Evolutionary conservation across 176 grass and related monocot species (phyloP).

Genomic region (Pontederia paniculata): DNA sequence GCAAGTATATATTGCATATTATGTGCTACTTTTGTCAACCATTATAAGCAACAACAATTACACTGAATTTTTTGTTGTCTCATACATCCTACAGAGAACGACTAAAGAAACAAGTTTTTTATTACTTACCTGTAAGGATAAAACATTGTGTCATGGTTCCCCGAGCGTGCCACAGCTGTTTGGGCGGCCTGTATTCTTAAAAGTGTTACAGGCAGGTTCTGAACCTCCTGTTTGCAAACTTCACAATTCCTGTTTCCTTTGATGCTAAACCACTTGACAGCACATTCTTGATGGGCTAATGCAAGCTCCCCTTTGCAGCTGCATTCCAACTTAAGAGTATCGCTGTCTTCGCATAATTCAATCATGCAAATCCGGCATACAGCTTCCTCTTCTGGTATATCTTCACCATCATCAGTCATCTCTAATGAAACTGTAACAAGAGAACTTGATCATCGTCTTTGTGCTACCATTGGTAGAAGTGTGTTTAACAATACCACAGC

Average conservation of each 20-base stretch:
- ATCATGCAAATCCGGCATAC: slow-evolving; percentile 91
- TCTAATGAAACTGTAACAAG: slow-evolving; percentile 21
- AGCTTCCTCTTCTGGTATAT: slow-evolving; percentile 83
- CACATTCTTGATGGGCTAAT: slow-evolving; percentile 63
- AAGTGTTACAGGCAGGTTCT: slow-evolving; percentile 82
- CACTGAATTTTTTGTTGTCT: too few relatives aligned
- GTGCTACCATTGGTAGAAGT: too few relatives aligned
- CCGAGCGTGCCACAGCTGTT: not conserved
- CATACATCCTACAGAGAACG: too few relatives aligned
- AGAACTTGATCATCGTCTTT: slow-evolving; percentile 19
- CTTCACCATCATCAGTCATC: slow-evolving; percentile 30
- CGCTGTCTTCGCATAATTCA: slow-evolving; percentile 58
- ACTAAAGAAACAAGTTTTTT: not conserved
- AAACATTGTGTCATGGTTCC: not conserved
- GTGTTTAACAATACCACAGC: too few relatives aligned
- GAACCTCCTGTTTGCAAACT: slow-evolving; percentile 69
- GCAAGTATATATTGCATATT: not conserved
- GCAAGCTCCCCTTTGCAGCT: slow-evolving; percentile 80
- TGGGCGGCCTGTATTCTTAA: slow-evolving; percentile 38
- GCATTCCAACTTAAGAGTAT: slow-evolving; percentile 67
- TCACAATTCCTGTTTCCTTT: slow-evolving; percentile 73
- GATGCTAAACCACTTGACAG: slow-evolving; percentile 90
- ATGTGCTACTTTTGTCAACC: too few relatives aligned
- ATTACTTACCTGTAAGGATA: slow-evolving; percentile 28
- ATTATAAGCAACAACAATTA: too few relatives aligned